phyloP scores from a whole-genome alignment of 192 early-diverging fungal genomes.

The Borealophlyctis nickersoniae region DNA sequence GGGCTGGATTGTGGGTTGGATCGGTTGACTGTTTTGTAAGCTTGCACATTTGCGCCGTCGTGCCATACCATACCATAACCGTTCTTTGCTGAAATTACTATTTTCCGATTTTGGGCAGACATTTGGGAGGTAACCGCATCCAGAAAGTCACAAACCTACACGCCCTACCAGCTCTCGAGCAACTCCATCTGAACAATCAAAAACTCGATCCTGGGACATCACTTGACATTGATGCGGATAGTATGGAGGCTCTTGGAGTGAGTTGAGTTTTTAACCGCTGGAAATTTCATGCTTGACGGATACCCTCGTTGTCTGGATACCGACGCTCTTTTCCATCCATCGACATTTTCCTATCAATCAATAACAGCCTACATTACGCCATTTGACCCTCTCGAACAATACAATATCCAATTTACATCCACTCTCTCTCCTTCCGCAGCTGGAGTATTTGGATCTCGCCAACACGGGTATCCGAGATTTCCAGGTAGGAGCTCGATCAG shows the following conservation, averaged over 20 bases:
- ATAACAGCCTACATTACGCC: slow-evolving; percentile 2
- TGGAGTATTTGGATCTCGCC: slow-evolving; percentile 39
- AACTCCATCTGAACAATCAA: slow-evolving; percentile 52
- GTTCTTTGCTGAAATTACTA: not conserved
- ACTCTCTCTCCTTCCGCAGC: slow-evolving; percentile 17
- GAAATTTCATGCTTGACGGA: not conserved
- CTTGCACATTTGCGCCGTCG: not conserved
- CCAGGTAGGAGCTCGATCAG: slow-evolving; percentile 25
- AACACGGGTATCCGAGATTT: slow-evolving; percentile 33
- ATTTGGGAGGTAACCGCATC: slow-evolving; percentile 47
- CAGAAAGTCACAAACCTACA: slow-evolving; percentile 26
- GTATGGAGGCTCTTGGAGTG: slow-evolving; percentile 36
- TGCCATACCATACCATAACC: not conserved
- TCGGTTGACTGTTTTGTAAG: slow-evolving; percentile 36
- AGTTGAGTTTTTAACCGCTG: not conserved
- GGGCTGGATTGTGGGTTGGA: slow-evolving; percentile 41
- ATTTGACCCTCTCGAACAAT: slow-evolving; percentile 18
- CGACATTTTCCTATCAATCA: not conserved
- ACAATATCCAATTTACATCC: slow-evolving; percentile 23
- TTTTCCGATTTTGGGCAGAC: slow-evolving; percentile 26
- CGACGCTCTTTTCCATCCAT: not conserved
- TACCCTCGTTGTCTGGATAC: not conserved
- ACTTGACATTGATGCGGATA: slow-evolving; percentile 37
- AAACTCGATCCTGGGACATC: slow-evolving; percentile 10
- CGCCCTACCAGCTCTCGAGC: slow-evolving; percentile 35